phyloP scores from a whole-genome alignment of 1,284 basidiomycete genomes.

The Fomitopsis pinicola region DNA sequence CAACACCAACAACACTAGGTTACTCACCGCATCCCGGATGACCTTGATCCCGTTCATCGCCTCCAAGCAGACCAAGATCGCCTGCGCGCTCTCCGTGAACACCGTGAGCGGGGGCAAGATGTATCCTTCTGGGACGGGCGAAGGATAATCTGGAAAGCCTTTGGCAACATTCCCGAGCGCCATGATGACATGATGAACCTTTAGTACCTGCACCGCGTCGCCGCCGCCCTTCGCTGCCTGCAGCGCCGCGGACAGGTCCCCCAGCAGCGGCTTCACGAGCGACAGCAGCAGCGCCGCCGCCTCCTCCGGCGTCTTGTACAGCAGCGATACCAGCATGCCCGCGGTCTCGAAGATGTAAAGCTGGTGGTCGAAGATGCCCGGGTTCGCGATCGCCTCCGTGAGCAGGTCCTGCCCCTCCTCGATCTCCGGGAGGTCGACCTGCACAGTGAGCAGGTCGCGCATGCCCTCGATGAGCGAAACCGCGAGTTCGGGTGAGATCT shows the following conservation, averaged over 20 bases:
- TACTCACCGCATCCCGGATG: conserved; percentile 87
- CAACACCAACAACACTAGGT: neutral
- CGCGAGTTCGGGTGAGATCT: conserved; percentile 75
- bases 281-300: conserved; percentile 73
- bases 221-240: conserved; percentile 54
- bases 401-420: conserved; percentile 70
- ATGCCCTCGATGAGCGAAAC: conserved; percentile 72
- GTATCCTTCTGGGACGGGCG: conserved; percentile 59
- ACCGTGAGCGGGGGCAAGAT: conserved; percentile 77
- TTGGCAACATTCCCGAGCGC: conserved; percentile 94
- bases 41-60: conserved; percentile 86
- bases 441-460: conserved; percentile 66
- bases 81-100: conserved; percentile 86
- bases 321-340: conserved; percentile 80
- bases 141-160: conserved; percentile 91
- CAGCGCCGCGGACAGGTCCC: conserved; percentile 70
- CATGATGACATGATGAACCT: conserved; percentile 95
- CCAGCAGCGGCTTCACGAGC: conserved; percentile 79
- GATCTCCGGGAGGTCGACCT: conserved; percentile 61
- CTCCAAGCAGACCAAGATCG: conserved; percentile 84
- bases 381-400: conserved; percentile 74
- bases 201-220: conserved; percentile 75
- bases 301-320: conserved; percentile 67
- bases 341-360: conserved; percentile 93
- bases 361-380: conserved; percentile 84